Percentiles rank a stretch among this genome's conserved stretches.
Evolutionary conservation across 2,329 filamentous ascomycete species (phyloP).

Genomic region (Penicillium concentricum): DNA sequence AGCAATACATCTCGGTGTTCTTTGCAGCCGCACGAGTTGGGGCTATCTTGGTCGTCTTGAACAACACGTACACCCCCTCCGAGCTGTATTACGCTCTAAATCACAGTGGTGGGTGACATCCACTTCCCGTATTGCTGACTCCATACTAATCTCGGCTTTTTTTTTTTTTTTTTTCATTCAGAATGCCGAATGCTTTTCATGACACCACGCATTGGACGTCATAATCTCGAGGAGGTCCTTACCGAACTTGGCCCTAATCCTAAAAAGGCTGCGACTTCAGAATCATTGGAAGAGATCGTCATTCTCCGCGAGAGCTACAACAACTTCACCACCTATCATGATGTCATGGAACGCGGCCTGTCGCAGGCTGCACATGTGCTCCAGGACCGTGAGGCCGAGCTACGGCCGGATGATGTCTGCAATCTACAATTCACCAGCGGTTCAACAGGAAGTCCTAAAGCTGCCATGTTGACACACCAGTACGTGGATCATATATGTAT

Average conservation of each 20-base stretch:
- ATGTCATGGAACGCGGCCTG: constrained; percentile 55
- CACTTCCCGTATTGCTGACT: background rate
- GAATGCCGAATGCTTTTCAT: constrained; percentile 73
- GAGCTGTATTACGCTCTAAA: constrained; percentile 70
- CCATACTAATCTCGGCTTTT: background rate
- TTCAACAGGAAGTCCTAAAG: constrained; percentile 72
- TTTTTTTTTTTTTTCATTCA: constrained; percentile 28
- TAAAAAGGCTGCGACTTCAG: constrained; percentile 34
- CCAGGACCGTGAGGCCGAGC: constrained; percentile 53
- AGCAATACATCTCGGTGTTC: constrained; percentile 64
- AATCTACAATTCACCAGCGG: constrained; percentile 75
- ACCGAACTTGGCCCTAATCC: constrained; percentile 46
- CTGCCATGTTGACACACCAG: constrained; percentile 72
- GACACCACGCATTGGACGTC: constrained; percentile 64
- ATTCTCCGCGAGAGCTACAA: constrained; percentile 59
- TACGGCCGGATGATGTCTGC: constrained; percentile 66
- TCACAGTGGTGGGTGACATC: constrained; percentile 59
- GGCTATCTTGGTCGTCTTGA: constrained; percentile 71
- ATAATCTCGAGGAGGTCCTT: constrained; percentile 63
- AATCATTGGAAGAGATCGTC: constrained; percentile 51
- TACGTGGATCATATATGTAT: constrained; percentile 30
- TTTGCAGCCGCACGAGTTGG: constrained; percentile 68
- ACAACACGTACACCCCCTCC: constrained; percentile 75
- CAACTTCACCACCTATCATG: constrained; percentile 60
- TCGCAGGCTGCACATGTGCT: constrained; percentile 52